Evolutionary conservation across 1,139 yeast genomes (phyloP).

Genomic region (Pichia sp.): DNA sequence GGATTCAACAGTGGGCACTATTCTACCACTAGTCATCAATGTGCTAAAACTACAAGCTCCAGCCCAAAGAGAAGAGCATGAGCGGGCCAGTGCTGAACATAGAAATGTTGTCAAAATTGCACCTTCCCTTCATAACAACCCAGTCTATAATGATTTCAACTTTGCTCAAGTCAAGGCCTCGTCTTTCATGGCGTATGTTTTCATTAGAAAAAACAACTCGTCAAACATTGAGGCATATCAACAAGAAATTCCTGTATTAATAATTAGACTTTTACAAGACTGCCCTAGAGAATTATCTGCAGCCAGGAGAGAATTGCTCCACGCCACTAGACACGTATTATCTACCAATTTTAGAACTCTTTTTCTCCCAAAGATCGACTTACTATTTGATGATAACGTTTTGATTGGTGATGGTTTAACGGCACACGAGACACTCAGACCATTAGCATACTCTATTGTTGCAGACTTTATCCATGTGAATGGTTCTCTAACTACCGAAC

Average conservation of each 20-base stretch:
- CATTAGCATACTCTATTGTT: conserved; percentile 90
- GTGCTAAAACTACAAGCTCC: conserved; percentile 73
- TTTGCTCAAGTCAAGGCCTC: conserved; percentile 97
- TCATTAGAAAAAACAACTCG: conserved; percentile 76
- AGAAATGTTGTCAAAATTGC: conserved; percentile 49
- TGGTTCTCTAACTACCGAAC: conserved; percentile 74
- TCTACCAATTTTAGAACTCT: conserved; percentile 81
- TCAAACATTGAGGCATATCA: conserved; percentile 61
- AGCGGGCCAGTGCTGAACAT: conserved; percentile 53
- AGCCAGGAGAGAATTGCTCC: conserved; percentile 87
- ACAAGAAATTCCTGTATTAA: conserved; percentile 77
- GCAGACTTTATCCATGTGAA: conserved; percentile 96
- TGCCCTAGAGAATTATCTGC: conserved; percentile 95
- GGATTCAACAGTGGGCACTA: conserved; percentile 63
- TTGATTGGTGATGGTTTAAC: conserved; percentile 92
- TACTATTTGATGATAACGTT: conserved; percentile 80
- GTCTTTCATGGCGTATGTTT: conserved; percentile 88
- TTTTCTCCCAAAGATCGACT: conserved; percentile 81
- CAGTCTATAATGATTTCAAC: conserved; percentile 82
- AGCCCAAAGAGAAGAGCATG: conserved; percentile 66
- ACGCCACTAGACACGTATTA: conserved; percentile 89
- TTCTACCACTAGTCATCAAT: conserved; percentile 78
- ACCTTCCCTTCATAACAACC: conserved; percentile 72
- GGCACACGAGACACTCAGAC: conserved; percentile 78
- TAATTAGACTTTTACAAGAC: conserved; percentile 81